Percentiles rank a stretch among this genome's conserved stretches.
phyloP scores from a whole-genome alignment of 805 yeast species.

The Candida jianshihensis region DNA sequence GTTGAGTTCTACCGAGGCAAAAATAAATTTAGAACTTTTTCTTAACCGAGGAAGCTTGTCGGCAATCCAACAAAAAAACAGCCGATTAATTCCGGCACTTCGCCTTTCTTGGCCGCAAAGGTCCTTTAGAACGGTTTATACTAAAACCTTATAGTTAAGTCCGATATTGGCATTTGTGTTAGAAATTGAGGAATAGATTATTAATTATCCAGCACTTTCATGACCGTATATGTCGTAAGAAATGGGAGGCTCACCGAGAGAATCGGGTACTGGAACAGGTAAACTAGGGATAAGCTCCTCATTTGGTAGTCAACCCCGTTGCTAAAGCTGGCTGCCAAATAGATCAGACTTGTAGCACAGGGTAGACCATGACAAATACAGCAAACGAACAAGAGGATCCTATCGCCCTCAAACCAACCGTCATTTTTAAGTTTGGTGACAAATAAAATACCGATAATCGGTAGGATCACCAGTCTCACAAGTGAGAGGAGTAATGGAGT shows the following conservation, averaged over 20 bases:
- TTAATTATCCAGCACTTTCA: not conserved
- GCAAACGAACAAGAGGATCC: constrained; percentile 60
- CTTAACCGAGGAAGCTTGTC: no score
- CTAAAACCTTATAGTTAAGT: no score
- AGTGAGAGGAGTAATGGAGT: constrained; percentile 51
- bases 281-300: constrained; percentile 71
- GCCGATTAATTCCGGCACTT: no score
- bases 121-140: no score
- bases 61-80: no score
- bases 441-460: constrained; percentile 67
- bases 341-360: constrained; percentile 77
- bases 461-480: constrained; percentile 60
- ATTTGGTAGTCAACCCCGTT: constrained; percentile 45
- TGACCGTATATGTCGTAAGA: constrained; percentile 21
- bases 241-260: constrained; percentile 68
- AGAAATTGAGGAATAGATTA: no score
- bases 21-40: no score
- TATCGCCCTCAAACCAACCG: constrained; percentile 50
- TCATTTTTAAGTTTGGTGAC: constrained; percentile 52
- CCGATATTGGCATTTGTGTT: no score
- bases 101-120: no score
- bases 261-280: constrained; percentile 63
- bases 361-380: constrained; percentile 75
- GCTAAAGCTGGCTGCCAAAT: constrained; percentile 71
- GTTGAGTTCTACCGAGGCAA: no score